Evolutionary conservation across 176 grass and related monocot genomes (phyloP).

Genomic region (Phyllostachys edulis): DNA sequence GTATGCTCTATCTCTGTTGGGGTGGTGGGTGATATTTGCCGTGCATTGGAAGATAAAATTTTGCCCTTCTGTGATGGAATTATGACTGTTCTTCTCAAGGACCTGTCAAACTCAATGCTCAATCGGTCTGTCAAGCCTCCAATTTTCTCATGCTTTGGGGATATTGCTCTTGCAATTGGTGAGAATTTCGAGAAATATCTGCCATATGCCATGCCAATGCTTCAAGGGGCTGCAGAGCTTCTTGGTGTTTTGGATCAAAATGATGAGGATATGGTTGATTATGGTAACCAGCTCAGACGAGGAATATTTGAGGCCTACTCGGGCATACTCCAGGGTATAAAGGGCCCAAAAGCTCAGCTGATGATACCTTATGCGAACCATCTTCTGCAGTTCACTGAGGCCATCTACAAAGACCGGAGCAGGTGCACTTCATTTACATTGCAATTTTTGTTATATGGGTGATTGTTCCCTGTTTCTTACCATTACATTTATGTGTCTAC

Average conservation of each 20-base stretch:
- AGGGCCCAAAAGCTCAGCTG: constrained; percentile 68
- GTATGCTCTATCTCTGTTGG: constrained; percentile 87
- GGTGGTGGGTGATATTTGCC: constrained; percentile 84
- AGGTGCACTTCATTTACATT: constrained; percentile 44
- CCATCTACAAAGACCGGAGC: constrained; percentile 59
- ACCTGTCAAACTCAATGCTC: constrained; percentile 76
- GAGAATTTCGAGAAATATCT: constrained; percentile 89
- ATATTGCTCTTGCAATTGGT: constrained; percentile 89
- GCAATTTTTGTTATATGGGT: background rate
- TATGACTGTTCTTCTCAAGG: constrained; percentile 84
- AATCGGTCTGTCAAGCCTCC: constrained; percentile 79
- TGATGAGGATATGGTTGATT: constrained; percentile 87
- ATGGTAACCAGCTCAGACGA: constrained; percentile 72
- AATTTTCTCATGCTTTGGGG: constrained; percentile 85
- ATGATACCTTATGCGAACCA: constrained; percentile 69
- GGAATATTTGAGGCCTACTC: constrained; percentile 93
- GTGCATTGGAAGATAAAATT: constrained; percentile 81
- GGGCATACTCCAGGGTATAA: constrained; percentile 86
- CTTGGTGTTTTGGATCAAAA: constrained; percentile 58
- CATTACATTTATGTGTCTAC: background rate
- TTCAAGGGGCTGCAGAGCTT: constrained; percentile 76
- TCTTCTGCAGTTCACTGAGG: constrained; percentile 80
- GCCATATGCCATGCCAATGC: constrained; percentile 74
- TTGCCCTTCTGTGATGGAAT: constrained; percentile 86
- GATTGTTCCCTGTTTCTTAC: constrained; percentile 6